phyloP scores from a whole-genome alignment of 306 rosid species.

The Quercus dentata region DNA sequence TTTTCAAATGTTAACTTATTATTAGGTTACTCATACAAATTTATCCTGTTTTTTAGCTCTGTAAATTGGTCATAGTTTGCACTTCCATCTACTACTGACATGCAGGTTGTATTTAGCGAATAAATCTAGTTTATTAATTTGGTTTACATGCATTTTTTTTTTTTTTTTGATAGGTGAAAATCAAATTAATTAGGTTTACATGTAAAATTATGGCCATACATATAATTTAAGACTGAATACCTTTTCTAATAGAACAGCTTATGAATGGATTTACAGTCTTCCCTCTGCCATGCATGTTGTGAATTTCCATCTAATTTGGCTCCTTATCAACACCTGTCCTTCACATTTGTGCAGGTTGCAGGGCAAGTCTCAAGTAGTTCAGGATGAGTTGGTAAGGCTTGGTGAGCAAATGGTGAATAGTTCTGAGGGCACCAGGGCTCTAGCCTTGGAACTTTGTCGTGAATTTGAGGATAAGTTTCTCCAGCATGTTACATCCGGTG shows the following conservation, averaged over 20 bases:
- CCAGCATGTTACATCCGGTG: slow-evolving; percentile 83
- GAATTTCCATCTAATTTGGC: neutral
- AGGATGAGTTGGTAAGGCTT: slow-evolving; percentile 91
- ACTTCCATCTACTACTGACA: neutral
- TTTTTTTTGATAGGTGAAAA: no score
- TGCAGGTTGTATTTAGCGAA: neutral
- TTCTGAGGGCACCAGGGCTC: slow-evolving; percentile 90
- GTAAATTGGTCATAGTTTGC: slow-evolving; percentile 3
- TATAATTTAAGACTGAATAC: neutral
- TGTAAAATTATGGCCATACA: neutral
- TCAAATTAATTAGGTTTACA: neutral
- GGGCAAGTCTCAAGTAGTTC: slow-evolving; percentile 92
- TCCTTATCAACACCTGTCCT: slow-evolving; percentile 1
- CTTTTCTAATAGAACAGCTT: neutral
- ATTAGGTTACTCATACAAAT: neutral
- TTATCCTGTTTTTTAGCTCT: slow-evolving; percentile 7
- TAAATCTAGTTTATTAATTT: neutral
- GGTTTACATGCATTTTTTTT: neutral
- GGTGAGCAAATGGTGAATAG: slow-evolving; percentile 91
- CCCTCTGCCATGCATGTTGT: neutral
- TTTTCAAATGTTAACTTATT: neutral
- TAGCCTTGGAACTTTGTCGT: slow-evolving; percentile 99
- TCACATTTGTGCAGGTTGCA: slow-evolving; percentile 63
- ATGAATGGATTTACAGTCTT: neutral
- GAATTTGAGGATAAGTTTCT: slow-evolving; percentile 98